phyloP scores from a whole-genome alignment of 2,329 filamentous ascomycete genomes.

The Aureobasidium sp. region DNA sequence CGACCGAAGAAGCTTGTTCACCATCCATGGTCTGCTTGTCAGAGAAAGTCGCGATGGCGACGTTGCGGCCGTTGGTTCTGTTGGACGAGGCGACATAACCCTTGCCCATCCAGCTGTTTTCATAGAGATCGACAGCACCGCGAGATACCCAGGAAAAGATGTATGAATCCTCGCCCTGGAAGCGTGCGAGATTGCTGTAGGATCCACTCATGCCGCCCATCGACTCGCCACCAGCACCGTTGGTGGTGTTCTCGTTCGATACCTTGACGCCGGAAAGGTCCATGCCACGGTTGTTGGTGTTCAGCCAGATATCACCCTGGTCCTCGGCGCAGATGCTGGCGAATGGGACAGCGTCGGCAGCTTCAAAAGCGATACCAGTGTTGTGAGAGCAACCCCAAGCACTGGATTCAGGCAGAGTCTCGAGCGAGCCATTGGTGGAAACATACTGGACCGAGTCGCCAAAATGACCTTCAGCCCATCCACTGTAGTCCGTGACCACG shows the following conservation, averaged over 20 bases:
- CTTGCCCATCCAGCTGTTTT: constrained; percentile 49
- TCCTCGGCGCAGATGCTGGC: constrained; percentile 53
- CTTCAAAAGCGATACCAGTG: constrained; percentile 55
- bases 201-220: constrained; percentile 57
- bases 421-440: constrained; percentile 38
- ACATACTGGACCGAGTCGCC: constrained; percentile 50
- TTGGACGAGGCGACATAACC: constrained; percentile 46
- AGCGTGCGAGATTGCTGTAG: constrained; percentile 49
- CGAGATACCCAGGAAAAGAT: constrained; percentile 56
- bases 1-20: constrained; percentile 44
- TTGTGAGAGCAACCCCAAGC: constrained; percentile 57
- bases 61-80: constrained; percentile 50
- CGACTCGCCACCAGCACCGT: constrained; percentile 49
- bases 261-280: constrained; percentile 45
- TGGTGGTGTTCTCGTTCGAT: constrained; percentile 53
- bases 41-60: constrained; percentile 48
- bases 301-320: constrained; percentile 56
- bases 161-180: constrained; percentile 43
- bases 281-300: constrained; percentile 52
- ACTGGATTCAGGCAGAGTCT: constrained; percentile 43
- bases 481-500: constrained; percentile 51
- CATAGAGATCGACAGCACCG: constrained; percentile 46
- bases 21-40: constrained; percentile 51
- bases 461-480: constrained; percentile 46
- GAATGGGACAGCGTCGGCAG: constrained; percentile 49